phyloP scores from a whole-genome alignment of 139 green algal species.

The Tetradesmus obliquus region DNA sequence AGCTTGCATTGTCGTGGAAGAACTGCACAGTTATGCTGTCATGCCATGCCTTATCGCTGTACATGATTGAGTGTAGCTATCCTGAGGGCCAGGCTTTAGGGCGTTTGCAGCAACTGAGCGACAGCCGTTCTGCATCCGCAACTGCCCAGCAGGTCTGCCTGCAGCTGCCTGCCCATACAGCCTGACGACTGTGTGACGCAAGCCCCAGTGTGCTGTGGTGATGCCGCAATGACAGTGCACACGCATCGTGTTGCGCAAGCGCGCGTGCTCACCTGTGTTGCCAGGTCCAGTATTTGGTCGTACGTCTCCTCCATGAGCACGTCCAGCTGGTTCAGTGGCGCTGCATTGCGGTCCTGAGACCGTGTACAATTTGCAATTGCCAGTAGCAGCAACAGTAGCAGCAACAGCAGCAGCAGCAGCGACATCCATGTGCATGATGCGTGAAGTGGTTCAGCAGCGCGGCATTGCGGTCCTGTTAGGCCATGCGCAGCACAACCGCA shows the following conservation, averaged over 20 bases:
- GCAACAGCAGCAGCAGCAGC: neutral
- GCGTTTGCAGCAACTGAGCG: too few relatives aligned
- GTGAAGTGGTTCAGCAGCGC: neutral
- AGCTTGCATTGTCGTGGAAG: neutral
- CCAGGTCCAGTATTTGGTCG: constrained; percentile 23
- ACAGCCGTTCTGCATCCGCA: too few relatives aligned
- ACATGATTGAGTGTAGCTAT: too few relatives aligned
- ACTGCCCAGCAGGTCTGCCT: neutral
- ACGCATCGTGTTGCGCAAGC: neutral
- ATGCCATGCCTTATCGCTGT: too few relatives aligned
- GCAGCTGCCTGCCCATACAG: neutral
- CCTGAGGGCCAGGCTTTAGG: too few relatives aligned
- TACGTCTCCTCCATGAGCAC: constrained; percentile 75
- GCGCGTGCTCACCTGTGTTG: neutral
- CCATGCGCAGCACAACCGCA: too few relatives aligned
- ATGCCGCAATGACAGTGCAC: neutral
- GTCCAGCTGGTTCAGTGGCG: constrained; percentile 72
- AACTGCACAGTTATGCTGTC: too few relatives aligned
- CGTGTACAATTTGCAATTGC: too few relatives aligned
- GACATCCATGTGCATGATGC: neutral
- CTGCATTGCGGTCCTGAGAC: constrained; percentile 71
- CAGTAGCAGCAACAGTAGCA: constrained; percentile 1
- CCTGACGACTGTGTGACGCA: neutral
- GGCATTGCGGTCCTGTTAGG: too few relatives aligned
- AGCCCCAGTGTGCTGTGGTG: neutral